A percentile compares a stretch with the other conserved stretches of the same genome.
Evolutionary conservation across 495 filamentous ascomycete genomes (phyloP).

Genomic region (Chlorociboria aeruginascens): DNA sequence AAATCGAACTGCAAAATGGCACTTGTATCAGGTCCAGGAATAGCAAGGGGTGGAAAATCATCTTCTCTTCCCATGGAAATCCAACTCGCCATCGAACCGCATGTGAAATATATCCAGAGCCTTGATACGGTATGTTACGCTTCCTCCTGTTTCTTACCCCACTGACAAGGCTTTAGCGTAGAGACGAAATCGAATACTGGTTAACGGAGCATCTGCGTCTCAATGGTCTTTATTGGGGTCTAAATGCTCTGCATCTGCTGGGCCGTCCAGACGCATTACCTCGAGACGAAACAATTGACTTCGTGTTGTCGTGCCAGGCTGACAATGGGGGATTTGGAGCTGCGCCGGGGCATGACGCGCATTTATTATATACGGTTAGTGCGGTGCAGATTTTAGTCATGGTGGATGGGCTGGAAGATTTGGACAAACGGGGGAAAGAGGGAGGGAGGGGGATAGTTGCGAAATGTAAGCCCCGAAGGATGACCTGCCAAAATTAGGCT

Average conservation of each 20-base stretch:
- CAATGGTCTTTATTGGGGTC: constrained; percentile 93
- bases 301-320: constrained; percentile 83
- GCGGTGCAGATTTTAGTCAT: constrained; percentile 83
- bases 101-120: constrained; percentile 88
- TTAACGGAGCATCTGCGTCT: constrained; percentile 91
- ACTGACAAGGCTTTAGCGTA: constrained; percentile 38
- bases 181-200: constrained; percentile 94
- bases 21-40: constrained; percentile 18
- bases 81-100: constrained; percentile 54
- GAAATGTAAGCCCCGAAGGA: constrained; percentile 21
- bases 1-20: constrained; percentile 10
- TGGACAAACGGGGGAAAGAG: constrained; percentile 59
- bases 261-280: constrained; percentile 69
- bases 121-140: constrained; percentile 61
- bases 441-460: constrained; percentile 58
- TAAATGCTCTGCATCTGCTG: constrained; percentile 79
- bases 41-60: background rate
- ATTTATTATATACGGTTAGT: constrained; percentile 89
- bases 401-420: constrained; percentile 70
- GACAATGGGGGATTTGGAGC: constrained; percentile 86
- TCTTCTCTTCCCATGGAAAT: constrained; percentile 37
- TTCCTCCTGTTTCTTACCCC: background rate
- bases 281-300: constrained; percentile 71
- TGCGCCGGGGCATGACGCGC: constrained; percentile 86
- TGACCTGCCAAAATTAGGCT: constrained; percentile 2